Conservation (phyloP, 495 filamentous ascomycete species). For the Endocarpon pusillum region DNA sequence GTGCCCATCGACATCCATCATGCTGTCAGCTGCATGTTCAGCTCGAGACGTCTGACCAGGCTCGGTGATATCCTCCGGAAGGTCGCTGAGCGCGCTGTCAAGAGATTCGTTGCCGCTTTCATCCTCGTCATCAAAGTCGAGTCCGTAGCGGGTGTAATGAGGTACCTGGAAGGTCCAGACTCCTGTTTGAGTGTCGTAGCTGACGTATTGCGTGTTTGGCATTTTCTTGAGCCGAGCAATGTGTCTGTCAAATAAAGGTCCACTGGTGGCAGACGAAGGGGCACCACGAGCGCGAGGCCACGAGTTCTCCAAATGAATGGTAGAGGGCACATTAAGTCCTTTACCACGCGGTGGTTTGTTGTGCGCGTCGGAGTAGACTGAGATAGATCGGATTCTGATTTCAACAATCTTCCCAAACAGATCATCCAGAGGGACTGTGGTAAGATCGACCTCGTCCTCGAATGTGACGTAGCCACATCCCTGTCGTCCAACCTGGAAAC, state of each 20-base stretch:
- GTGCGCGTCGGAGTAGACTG: conserved; percentile 61
- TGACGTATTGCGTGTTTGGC: conserved; percentile 58
- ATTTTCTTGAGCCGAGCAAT: conserved; percentile 64
- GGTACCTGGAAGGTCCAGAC: conserved; percentile 82
- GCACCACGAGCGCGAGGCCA: conserved; percentile 56
- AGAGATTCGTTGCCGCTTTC: conserved; percentile 36
- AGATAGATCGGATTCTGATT: conserved; percentile 55
- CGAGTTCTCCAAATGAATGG: conserved; percentile 71
- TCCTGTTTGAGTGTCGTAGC: conserved; percentile 60
- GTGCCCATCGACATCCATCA: conserved; percentile 15
- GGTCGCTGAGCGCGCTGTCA: conserved; percentile 39
- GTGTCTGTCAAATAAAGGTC: conserved; percentile 55
- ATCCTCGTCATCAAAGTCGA: conserved; percentile 72
- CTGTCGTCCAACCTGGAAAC: conserved; percentile 68
- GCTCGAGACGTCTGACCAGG: conserved; percentile 26
- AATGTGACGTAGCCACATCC: conserved; percentile 67
- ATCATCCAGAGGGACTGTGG: conserved; percentile 47
- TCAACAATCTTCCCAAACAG: conserved; percentile 58
- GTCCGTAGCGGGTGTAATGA: conserved; percentile 91
- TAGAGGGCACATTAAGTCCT: conserved; percentile 79
- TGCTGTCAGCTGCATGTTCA: conserved; percentile 23
- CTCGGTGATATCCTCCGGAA: conserved; percentile 42
- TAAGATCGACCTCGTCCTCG: conserved; percentile 66
- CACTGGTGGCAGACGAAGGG: conserved; percentile 34
- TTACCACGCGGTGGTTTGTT: conserved; percentile 69